Evolutionary conservation across 495 filamentous ascomycete genomes (phyloP).

Genomic region (Neurospora africana): DNA sequence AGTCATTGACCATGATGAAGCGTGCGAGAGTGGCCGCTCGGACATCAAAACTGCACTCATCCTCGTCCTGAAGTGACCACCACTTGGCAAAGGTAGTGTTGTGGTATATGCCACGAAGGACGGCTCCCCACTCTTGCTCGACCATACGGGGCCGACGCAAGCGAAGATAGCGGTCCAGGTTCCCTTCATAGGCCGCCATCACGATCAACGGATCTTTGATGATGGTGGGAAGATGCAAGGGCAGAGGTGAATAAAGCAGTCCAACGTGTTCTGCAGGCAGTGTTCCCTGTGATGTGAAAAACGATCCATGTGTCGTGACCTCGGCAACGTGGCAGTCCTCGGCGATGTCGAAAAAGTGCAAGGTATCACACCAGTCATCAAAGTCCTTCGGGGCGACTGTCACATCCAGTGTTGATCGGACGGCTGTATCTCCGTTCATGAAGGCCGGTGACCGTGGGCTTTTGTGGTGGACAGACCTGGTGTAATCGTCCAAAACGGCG

Average conservation of each 20-base stretch:
- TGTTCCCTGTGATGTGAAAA: neutral
- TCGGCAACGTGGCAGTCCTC: slow-evolving; percentile 5
- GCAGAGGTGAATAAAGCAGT: slow-evolving; percentile 4
- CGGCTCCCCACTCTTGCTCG: neutral
- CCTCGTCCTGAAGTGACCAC: neutral
- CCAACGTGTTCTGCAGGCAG: neutral
- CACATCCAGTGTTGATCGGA: slow-evolving; percentile 1
- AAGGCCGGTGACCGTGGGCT: neutral
- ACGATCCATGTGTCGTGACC: neutral
- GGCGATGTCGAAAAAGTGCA: slow-evolving; percentile 4
- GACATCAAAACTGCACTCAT: neutral
- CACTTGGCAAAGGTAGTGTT: slow-evolving; percentile 7
- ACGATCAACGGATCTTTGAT: slow-evolving; percentile 12
- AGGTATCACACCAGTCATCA: neutral
- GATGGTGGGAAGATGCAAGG: slow-evolving; percentile 6
- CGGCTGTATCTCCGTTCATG: slow-evolving; percentile 13
- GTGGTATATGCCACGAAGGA: slow-evolving; percentile 9
- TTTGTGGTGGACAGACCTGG: neutral
- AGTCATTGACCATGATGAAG: neutral
- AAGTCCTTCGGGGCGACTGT: neutral
- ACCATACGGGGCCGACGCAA: slow-evolving; percentile 1
- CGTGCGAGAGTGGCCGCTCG: neutral
- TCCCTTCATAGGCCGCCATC: slow-evolving; percentile 11
- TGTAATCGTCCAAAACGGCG: slow-evolving; percentile 12
- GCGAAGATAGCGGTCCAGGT: slow-evolving; percentile 10